Evolutionary conservation across 805 yeast species (phyloP).

Genomic region (Yarrowia sp.): DNA sequence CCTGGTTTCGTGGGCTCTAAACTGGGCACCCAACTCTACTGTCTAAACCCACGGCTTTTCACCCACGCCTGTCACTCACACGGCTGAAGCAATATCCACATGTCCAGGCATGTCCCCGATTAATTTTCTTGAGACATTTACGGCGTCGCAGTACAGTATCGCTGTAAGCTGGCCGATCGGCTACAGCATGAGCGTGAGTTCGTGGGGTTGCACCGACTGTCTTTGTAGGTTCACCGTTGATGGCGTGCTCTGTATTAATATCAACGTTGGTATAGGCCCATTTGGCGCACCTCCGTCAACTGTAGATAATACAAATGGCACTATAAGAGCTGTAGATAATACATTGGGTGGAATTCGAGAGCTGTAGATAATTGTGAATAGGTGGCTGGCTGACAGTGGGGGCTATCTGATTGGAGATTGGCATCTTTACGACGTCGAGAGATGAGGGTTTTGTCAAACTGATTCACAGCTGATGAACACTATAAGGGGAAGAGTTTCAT

Average conservation of each 20-base stretch:
- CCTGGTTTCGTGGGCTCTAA: neutral
- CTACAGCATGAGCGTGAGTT: neutral
- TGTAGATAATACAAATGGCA: neutral
- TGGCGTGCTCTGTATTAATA: neutral
- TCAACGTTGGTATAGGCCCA: neutral
- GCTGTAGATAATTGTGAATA: neutral
- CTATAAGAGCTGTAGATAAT: neutral
- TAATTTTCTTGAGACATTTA: slow-evolving; percentile 21
- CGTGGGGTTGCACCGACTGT: neutral
- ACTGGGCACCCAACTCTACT: neutral
- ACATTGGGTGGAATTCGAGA: neutral
- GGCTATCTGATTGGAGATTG: too few species aligned
- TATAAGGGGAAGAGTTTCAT: too few species aligned
- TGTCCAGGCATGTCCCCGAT: neutral
- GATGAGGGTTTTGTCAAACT: too few species aligned
- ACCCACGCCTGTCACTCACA: neutral
- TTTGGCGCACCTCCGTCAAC: neutral
- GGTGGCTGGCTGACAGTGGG: too few species aligned
- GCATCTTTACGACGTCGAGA: too few species aligned
- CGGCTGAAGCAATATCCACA: slow-evolving; percentile 1
- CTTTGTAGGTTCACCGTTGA: neutral
- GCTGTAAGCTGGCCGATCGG: neutral
- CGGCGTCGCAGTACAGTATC: neutral
- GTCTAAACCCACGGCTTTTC: neutral
- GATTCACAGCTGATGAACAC: too few species aligned